Conservation (phyloP, 2,329 filamentous ascomycete genomes). For the Sporothrix inflata region DNA sequence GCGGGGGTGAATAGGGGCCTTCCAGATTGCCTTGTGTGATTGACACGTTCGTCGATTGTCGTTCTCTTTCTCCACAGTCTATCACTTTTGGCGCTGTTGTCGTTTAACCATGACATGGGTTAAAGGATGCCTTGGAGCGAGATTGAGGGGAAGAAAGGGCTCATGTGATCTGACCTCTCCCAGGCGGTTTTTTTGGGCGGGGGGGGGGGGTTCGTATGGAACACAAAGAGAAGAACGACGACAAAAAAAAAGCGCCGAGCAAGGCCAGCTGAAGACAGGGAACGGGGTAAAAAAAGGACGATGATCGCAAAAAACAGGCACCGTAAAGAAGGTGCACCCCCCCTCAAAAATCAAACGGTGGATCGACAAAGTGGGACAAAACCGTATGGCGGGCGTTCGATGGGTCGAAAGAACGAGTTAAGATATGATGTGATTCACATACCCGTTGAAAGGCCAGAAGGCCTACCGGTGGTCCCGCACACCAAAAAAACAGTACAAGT, state of each 20-base stretch:
- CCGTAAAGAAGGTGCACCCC: too few species aligned
- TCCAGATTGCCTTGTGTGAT: neutral
- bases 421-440: neutral
- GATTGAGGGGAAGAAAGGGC: too few species aligned
- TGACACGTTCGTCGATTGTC: neutral
- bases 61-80: neutral
- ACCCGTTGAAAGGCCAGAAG: neutral
- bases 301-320: too few species aligned
- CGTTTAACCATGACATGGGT: too few species aligned
- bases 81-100: neutral
- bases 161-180: too few species aligned
- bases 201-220: neutral
- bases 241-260: slow-evolving; percentile 19
- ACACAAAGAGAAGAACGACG: neutral
- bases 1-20: neutral
- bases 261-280: slow-evolving; percentile 24
- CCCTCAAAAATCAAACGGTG: slow-evolving; percentile 18
- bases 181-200: neutral
- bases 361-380: slow-evolving; percentile 19
- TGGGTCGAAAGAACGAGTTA: neutral
- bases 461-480: neutral
- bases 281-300: neutral
- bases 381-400: neutral
- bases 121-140: too few species aligned
- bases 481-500: neutral